Percentiles rank a stretch among this genome's conserved stretches.
phyloP scores from a whole-genome alignment of 768 basidiomycete genomes.

The Panellus pusillus region DNA sequence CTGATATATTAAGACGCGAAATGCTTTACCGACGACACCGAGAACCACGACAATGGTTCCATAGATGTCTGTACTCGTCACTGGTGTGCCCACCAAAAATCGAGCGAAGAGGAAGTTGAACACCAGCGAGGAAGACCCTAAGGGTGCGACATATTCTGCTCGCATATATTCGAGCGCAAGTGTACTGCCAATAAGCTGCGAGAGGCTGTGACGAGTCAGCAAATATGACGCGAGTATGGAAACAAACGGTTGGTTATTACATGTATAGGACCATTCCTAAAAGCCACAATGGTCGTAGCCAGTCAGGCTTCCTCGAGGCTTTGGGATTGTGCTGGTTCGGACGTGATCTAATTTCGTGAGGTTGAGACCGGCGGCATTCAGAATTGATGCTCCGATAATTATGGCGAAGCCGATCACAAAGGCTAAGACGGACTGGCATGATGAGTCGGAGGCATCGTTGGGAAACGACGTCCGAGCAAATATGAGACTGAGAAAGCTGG shows the following conservation, averaged over 20 bases:
- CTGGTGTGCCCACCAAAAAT: slow-evolving; percentile 82
- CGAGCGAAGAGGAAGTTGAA: slow-evolving; percentile 97
- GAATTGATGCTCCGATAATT: slow-evolving; percentile 77
- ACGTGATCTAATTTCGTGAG: slow-evolving; percentile 93
- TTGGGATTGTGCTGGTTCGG: slow-evolving; percentile 75
- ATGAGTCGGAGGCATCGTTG: slow-evolving; percentile 1
- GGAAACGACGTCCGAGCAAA: too few species aligned
- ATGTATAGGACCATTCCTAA: slow-evolving; percentile 96
- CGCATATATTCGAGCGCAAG: slow-evolving; percentile 87
- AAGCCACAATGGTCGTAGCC: slow-evolving; percentile 84
- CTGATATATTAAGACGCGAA: too few species aligned
- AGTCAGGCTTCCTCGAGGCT: slow-evolving; percentile 70
- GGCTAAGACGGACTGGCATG: slow-evolving; percentile 51
- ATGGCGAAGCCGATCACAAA: slow-evolving; percentile 88
- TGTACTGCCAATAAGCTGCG: slow-evolving; percentile 85
- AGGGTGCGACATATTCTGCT: slow-evolving; percentile 86
- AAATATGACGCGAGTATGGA: background rate
- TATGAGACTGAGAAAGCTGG: too few species aligned
- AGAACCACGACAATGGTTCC: slow-evolving; percentile 34
- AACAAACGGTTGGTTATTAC: slow-evolving; percentile 42
- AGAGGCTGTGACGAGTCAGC: slow-evolving; percentile 46
- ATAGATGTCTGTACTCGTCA: slow-evolving; percentile 81
- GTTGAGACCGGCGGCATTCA: slow-evolving; percentile 94
- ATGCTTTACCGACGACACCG: background rate
- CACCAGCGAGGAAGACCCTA: slow-evolving; percentile 90